Percentiles rank a stretch among this genome's conserved stretches.
phyloP scores from a whole-genome alignment of 2,329 filamentous ascomycete genomes.

The Incumbomyces lentus region DNA sequence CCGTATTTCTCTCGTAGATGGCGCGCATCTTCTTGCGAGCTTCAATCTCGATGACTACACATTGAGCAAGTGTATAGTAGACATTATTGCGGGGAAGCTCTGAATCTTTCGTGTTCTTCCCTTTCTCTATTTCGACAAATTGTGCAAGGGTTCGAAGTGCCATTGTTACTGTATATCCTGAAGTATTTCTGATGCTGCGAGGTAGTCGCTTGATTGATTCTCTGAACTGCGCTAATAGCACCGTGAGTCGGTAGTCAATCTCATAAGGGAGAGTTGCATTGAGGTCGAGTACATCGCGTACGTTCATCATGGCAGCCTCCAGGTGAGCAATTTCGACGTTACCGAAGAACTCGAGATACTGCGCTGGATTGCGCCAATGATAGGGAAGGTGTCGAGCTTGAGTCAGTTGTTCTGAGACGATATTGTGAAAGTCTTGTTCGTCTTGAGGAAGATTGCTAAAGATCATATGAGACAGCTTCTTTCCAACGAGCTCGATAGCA shows the following conservation, averaged over 20 bases:
- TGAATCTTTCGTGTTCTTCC: not conserved
- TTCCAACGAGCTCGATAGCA: not conserved
- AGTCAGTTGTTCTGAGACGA: not conserved
- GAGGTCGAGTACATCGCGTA: slow-evolving; percentile 1
- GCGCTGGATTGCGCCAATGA: slow-evolving; percentile 1
- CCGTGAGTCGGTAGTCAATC: not conserved
- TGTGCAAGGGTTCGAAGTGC: not conserved
- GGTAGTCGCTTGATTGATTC: not conserved
- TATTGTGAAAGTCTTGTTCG: not conserved
- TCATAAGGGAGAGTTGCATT: not conserved
- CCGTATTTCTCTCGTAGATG: no score
- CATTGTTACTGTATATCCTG: not conserved
- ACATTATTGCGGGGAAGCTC: not conserved
- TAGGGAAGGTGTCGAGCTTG: not conserved
- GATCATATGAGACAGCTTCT: not conserved
- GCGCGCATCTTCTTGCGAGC: no score
- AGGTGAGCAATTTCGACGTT: not conserved
- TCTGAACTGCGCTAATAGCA: not conserved
- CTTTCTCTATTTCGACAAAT: not conserved
- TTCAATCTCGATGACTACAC: not conserved
- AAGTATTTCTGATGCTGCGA: not conserved
- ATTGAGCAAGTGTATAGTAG: not conserved
- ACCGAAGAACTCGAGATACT: not conserved
- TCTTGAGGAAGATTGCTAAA: not conserved
- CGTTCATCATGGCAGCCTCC: slow-evolving; percentile 4